Conservation (phyloP, 2,329 filamentous ascomycete genomes). For the Paecilomyces niveus region DNA sequence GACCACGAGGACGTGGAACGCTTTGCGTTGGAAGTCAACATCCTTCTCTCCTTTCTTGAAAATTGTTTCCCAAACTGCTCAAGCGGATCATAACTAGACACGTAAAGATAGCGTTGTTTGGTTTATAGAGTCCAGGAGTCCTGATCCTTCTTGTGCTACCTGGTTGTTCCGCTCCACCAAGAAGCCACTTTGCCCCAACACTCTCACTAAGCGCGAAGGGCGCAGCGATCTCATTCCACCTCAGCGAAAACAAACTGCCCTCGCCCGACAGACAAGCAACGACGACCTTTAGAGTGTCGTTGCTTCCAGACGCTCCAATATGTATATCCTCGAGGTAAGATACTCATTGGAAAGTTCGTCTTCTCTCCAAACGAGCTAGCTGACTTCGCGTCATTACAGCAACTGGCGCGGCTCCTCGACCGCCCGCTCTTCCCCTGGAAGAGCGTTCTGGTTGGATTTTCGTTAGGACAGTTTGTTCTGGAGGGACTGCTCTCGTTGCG, state of each 20-base stretch:
- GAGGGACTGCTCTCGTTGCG: conserved; percentile 84
- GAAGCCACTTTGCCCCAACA: not conserved
- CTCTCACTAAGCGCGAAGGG: not conserved
- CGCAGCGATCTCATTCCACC: not conserved
- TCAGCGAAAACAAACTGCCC: not conserved
- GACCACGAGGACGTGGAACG: not conserved
- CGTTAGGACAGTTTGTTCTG: conserved; percentile 80
- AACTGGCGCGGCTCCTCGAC: conserved; percentile 80
- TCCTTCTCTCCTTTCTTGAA: not conserved
- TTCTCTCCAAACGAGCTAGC: not conserved
- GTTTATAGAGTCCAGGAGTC: not conserved
- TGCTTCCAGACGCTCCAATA: conserved; percentile 11
- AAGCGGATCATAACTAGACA: not conserved
- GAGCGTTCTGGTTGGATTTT: conserved; percentile 90
- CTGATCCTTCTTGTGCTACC: not conserved
- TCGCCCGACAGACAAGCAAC: not conserved
- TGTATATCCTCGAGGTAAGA: conserved; percentile 31
- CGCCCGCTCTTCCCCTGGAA: conserved; percentile 95
- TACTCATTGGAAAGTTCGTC: conserved; percentile 4
- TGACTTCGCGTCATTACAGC: conserved; percentile 26
- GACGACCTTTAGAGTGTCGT: not conserved
- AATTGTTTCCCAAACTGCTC: not conserved
- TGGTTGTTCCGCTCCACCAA: not conserved
- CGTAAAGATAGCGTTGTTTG: not conserved
- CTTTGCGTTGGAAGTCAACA: not conserved